These are phyloP conservation scores for Ettlia oleoabundans DNA, from an alignment of 139 green algal genomes.

Conservation along the genomic window DNA sequence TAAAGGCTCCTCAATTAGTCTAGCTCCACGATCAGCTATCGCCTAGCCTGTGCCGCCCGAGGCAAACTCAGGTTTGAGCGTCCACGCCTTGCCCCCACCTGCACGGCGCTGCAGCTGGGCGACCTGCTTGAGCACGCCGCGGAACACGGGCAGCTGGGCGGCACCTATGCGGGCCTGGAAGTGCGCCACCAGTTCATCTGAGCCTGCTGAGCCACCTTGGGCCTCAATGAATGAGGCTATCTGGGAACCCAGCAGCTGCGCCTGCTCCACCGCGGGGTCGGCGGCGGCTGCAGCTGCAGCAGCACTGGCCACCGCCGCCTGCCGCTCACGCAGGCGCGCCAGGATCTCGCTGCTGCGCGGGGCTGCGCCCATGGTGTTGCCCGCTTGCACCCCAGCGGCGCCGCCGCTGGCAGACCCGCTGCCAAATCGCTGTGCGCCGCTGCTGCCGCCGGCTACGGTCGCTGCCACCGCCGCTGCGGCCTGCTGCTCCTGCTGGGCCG, in stretches of 20 bases:
- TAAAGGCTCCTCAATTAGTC: no score
- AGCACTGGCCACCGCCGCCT: constrained; percentile 34
- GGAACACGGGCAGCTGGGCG: constrained; percentile 70
- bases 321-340: constrained; percentile 53
- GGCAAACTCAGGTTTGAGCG: constrained; percentile 64
- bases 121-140: constrained; percentile 76
- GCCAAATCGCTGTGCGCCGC: constrained; percentile 23
- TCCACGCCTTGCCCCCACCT: constrained; percentile 61
- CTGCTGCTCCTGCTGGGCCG: not conserved
- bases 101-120: constrained; percentile 48
- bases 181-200: constrained; percentile 60
- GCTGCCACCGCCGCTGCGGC: not conserved
- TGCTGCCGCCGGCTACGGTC: not conserved
- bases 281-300: constrained; percentile 7
- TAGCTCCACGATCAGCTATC: no score
- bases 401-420: not conserved
- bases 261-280: constrained; percentile 31
- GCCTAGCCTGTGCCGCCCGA: no score
- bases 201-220: constrained; percentile 51
- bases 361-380: constrained; percentile 27
- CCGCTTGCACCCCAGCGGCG: not conserved
- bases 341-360: constrained; percentile 56
- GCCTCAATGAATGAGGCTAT: constrained; percentile 64
- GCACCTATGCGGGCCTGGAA: constrained; percentile 58
- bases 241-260: constrained; percentile 49